Evolutionary conservation across 257 asterid genomes (phyloP), one percentile per base, ranked within the genome.

Genomic region (Penstemon barbatus): DNA sequence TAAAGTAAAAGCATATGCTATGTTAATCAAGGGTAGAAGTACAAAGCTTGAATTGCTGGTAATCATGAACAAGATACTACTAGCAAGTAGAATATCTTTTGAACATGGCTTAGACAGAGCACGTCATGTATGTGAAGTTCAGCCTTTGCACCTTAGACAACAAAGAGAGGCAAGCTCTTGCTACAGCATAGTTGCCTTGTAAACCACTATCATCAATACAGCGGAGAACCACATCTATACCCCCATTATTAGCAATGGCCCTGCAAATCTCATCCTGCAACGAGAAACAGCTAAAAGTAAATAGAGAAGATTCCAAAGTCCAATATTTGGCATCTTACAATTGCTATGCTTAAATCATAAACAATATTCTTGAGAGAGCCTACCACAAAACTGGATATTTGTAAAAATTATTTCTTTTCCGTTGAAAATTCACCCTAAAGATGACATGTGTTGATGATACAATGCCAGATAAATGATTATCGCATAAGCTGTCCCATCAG

Each of bases 261-360:
- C 86, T 85, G 88, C 99, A 93, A 78, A 93, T 88, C 66, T 93
- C 99, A 25, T 93, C 99, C 97, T 93, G 88, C 79, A 71, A 57
- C 41, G 19, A 68, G 13, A 78, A 59, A 61, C 48, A 68, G 42
- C 55, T 43, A 38, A 66, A 15, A 10, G 45, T 37, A 45, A 54
- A 71, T 13, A 61, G 43, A 19, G 41, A 4, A 61, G 51, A 65
- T 10, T 51, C 51, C 9, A 67, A 75, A 72, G 41, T 53, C 60
- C 66, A 54, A 67, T 39, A 43, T 51, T 54, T 66, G 68, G 57
- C 15, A 70, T 61, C 41, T 57, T 60, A 42, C 45, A 64, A 12
- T 48, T 41, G 65, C 53, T 54, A 69, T 69, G 43, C 60, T 38
- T 18, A 62, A 69, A 52, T 4, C 52, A 59, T 36, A 65, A 53